Evolutionary conservation across 1,139 yeast genomes (phyloP).

Genomic region (Debaryomyces sp.): DNA sequence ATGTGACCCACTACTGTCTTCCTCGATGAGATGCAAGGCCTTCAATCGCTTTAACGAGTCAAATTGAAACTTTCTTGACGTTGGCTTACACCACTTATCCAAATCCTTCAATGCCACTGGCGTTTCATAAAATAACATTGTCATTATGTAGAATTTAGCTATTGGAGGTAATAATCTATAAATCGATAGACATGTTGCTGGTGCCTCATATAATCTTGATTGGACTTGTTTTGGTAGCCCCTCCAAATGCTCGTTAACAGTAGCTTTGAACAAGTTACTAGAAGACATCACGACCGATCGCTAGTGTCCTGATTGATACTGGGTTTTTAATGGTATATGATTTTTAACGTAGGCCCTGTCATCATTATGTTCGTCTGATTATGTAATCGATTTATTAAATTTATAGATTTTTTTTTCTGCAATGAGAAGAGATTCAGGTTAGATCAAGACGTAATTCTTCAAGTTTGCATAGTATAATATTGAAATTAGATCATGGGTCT

Average conservation of each 20-base stretch:
- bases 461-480: neutral
- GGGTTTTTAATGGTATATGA: neutral
- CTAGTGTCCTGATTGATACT: neutral
- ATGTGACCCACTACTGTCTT: constrained; percentile 54
- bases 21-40: constrained; percentile 74
- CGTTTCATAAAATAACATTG: constrained; percentile 80
- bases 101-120: constrained; percentile 70
- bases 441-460: neutral
- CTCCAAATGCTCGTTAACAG: constrained; percentile 88
- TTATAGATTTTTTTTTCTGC: constrained; percentile 3
- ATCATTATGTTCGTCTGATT: neutral
- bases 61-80: constrained; percentile 55
- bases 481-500: constrained; percentile 14
- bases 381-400: neutral
- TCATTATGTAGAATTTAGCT: constrained; percentile 87
- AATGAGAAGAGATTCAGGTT: constrained; percentile 3
- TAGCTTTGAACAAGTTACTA: constrained; percentile 60
- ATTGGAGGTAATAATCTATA: constrained; percentile 84
- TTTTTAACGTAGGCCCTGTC: neutral
- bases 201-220: constrained; percentile 70
- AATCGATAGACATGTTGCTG: constrained; percentile 93
- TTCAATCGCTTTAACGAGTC: constrained; percentile 82
- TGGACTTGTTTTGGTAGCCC: constrained; percentile 86
- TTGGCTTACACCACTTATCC: constrained; percentile 75
- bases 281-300: constrained; percentile 29